Percentiles rank a stretch among this genome's conserved stretches.
phyloP scores from a whole-genome alignment of 495 filamentous ascomycete species.

The Hypoxylon trugodes region DNA sequence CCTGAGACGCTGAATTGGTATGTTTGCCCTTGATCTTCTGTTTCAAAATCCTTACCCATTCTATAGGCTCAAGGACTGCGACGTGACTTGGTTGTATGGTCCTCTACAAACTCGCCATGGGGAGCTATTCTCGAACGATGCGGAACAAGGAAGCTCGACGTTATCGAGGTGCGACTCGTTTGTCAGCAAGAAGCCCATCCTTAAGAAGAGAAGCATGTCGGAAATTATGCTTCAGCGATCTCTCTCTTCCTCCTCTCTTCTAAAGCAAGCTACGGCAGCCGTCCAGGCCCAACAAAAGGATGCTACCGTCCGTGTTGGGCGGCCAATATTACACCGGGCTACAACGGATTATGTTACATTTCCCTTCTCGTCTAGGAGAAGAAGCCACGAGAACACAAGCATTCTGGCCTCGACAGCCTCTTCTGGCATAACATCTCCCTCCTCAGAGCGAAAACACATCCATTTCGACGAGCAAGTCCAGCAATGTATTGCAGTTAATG shows the following conservation, averaged over 20 bases:
- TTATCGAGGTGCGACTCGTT: constrained; percentile 86
- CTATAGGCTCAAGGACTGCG: constrained; percentile 90
- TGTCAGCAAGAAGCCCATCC: constrained; percentile 84
- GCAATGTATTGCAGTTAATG: constrained; percentile 94
- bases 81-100: constrained; percentile 98
- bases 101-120: constrained; percentile 77
- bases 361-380: constrained; percentile 63
- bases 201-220: constrained; percentile 96
- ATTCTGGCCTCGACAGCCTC: constrained; percentile 65
- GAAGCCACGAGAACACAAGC: constrained; percentile 65
- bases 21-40: constrained; percentile 37
- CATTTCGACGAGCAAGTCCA: constrained; percentile 96
- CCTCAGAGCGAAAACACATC: constrained; percentile 79
- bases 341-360: constrained; percentile 73
- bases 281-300: constrained; percentile 87
- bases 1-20: constrained; percentile 92
- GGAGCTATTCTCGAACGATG: constrained; percentile 58
- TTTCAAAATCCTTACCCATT: constrained; percentile 31
- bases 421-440: constrained; percentile 73
- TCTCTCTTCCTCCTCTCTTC: constrained; percentile 85
- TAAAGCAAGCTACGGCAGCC: constrained; percentile 93
- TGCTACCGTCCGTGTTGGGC: constrained; percentile 48
- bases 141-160: constrained; percentile 55
- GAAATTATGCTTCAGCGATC: constrained; percentile 94
- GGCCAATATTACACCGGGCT: constrained; percentile 60